Conservation (phyloP, 768 basidiomycete species). For the Serpula lacrymans region DNA sequence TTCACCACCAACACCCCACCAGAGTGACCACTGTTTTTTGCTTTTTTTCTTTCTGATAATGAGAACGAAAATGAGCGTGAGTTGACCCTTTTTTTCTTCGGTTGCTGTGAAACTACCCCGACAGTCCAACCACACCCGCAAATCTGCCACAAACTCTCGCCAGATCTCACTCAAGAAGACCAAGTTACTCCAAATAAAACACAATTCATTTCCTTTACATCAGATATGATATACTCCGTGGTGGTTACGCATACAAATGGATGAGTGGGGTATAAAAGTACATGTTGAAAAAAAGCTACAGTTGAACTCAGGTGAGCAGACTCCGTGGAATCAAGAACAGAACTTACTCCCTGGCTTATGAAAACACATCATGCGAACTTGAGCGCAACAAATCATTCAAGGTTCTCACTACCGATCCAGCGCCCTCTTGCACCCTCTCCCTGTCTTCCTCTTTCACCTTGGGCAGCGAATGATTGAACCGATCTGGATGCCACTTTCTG, state of each 20-base stretch:
- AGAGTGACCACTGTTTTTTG: neutral
- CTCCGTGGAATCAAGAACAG: neutral
- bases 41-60: neutral
- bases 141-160: neutral
- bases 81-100: neutral
- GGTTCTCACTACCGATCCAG: conserved; percentile 65
- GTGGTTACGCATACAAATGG: conserved; percentile 29
- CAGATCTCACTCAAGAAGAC: neutral
- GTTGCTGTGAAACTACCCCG: no score
- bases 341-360: conserved; percentile 28
- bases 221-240: conserved; percentile 8
- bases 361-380: conserved; percentile 38
- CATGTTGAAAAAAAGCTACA: conserved; percentile 17
- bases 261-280: conserved; percentile 28
- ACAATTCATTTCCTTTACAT: conserved; percentile 14
- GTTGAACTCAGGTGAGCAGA: conserved; percentile 9
- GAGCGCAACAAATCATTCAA: conserved; percentile 68
- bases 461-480: conserved; percentile 69
- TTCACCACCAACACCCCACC: neutral
- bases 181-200: conserved; percentile 5
- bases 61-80: neutral
- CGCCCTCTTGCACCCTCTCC: conserved; percentile 68
- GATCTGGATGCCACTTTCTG: conserved; percentile 79
- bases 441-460: conserved; percentile 62
- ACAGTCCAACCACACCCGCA: no score